Base-by-base conservation (phyloP, 1,139 yeast species). In the Scheffersomyces illinoinensis region DNA sequence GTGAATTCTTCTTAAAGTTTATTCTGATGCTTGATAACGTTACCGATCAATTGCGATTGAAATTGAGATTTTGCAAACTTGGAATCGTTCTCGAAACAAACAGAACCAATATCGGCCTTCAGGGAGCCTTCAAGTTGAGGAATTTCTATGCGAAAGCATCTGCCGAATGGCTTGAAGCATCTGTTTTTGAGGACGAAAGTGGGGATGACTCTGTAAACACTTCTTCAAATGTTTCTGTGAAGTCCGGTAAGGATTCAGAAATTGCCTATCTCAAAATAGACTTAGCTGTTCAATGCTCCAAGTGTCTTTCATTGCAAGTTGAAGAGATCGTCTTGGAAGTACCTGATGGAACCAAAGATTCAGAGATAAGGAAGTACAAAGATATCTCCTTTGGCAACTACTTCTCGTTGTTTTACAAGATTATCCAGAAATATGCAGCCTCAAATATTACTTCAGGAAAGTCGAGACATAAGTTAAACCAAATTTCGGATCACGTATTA, bases 341-440 rank as follows among this genome's bases (percentile, higher is more conserved):
- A 1, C 87, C 90, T 1, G 87, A 85, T 43, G 88, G 88, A 4
- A 77, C 84, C 1, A 80, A 83, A 57, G 89, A 85, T 59, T 77
- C 77, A 50, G 92, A 89, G 62, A 68, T 85, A 49, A 75, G 78
- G 33, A 82, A 85, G 62, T 84, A 89, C 24, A 89, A 87, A 64
- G 85, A 86, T 52, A 83, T 88, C 57, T 81, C 86, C 2, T 91
- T 91, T 72, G 88, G 90, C 4, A 87, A 87, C 62, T 89, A 88
- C 66, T 91, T 91, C 71, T 86, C 89, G 52, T 75, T 91, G 33
- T 85, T 91, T 58, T 81, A 90, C 66, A 86, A 89, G 67, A 87
- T 91, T 14, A 76, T 91, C 56, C 93, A 91, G 65, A 85, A 85
- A 69, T 84, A 85, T 62, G 82, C 85, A 39, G 64, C 71, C 4